Percentiles rank a stretch among this genome's conserved stretches.
Conservation (phyloP, 176 grass and related monocot species). For the Lolium multiflorum region DNA sequence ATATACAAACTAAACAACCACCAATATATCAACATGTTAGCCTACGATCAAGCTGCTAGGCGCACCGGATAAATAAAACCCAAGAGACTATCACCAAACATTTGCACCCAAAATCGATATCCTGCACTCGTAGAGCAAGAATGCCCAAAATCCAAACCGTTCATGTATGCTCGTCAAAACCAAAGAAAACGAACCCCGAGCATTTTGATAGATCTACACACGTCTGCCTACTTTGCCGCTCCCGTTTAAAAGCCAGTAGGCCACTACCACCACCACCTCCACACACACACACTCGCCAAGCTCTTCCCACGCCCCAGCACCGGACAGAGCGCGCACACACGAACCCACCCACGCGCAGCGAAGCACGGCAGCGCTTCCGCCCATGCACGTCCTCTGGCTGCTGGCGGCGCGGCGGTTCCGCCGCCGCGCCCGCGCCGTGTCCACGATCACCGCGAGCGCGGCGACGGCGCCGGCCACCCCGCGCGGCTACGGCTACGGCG, state of each 20-base stretch:
- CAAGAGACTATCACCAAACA: too few species aligned
- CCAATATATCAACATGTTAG: too few species aligned
- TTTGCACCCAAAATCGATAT: too few species aligned
- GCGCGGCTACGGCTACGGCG: conserved; percentile 9
- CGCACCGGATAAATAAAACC: too few species aligned
- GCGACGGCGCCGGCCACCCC: conserved; percentile 54
- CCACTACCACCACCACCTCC: background rate
- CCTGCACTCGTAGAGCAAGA: too few species aligned
- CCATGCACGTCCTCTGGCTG: conserved; percentile 59
- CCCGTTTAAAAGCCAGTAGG: conserved; percentile 52
- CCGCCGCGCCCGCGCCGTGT: conserved; percentile 33
- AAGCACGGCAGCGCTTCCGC: background rate
- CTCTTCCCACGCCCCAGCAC: background rate
- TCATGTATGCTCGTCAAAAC: background rate
- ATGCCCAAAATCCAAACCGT: too few species aligned
- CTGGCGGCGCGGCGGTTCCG: conserved; percentile 47
- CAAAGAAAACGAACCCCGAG: background rate
- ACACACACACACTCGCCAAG: background rate
- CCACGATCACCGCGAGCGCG: conserved; percentile 47
- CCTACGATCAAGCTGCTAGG: too few species aligned
- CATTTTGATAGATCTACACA: background rate
- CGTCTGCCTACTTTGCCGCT: conserved; percentile 44
- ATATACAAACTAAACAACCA: too few species aligned
- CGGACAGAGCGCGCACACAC: background rate
- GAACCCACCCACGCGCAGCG: background rate